Conservation (phyloP, 495 filamentous ascomycete genomes). For the Aspergillus diversus region DNA sequence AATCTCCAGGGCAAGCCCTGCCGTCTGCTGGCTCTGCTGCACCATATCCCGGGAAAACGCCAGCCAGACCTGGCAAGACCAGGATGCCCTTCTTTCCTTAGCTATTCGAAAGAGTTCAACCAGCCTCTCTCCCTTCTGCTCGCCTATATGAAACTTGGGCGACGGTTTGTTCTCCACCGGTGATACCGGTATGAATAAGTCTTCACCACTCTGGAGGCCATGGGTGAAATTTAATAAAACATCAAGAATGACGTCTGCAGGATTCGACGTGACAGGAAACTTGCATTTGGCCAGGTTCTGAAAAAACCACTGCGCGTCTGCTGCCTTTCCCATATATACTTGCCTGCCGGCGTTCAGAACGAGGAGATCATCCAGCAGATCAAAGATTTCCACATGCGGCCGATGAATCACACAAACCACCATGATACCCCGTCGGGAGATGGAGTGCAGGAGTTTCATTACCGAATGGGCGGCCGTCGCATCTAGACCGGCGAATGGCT, state of each 20-base stretch:
- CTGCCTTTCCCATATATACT: slow-evolving; percentile 70
- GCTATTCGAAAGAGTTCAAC: slow-evolving; percentile 57
- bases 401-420: slow-evolving; percentile 78
- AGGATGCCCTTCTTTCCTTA: slow-evolving; percentile 57
- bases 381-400: slow-evolving; percentile 75
- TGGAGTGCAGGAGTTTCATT: slow-evolving; percentile 63
- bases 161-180: background rate
- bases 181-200: background rate
- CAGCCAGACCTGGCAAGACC: slow-evolving; percentile 48
- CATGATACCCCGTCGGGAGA: slow-evolving; percentile 70
- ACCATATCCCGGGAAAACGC: slow-evolving; percentile 51
- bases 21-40: slow-evolving; percentile 56
- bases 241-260: slow-evolving; percentile 28
- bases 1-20: slow-evolving; percentile 56
- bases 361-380: slow-evolving; percentile 75
- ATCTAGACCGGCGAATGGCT: slow-evolving; percentile 76
- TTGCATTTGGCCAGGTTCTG: slow-evolving; percentile 68
- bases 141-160: background rate
- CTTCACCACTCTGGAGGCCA: background rate
- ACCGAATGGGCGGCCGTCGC: slow-evolving; percentile 70
- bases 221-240: slow-evolving; percentile 34
- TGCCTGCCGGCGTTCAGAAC: slow-evolving; percentile 70
- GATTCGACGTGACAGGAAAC: slow-evolving; percentile 19
- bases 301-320: slow-evolving; percentile 68
- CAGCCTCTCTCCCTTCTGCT: background rate